Base-by-base conservation (phyloP, 176 grass and related monocot genomes). In the Aegilops tauschii region DNA sequence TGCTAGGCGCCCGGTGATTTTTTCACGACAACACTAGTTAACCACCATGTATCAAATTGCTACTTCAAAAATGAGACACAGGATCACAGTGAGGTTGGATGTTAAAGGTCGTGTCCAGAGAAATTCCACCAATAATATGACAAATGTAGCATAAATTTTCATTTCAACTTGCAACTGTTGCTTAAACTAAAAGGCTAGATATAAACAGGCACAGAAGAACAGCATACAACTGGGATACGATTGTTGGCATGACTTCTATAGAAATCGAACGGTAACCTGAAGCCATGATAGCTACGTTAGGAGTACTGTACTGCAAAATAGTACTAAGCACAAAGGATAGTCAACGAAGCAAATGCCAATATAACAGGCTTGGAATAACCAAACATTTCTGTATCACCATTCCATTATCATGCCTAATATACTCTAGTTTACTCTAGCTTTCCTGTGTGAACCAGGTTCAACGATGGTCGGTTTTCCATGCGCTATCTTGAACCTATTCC, bases 401-500 rank as follows among this genome's bases (percentile, higher is more conserved):
- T 21, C 6, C 52, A 29, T 59, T 12, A 47, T 74, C 75, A 36
- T 61, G 12, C 25, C 54, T 37, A 61, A 37, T 20, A 59, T 58
- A 79, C 20, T 5, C 20, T 6, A n/a, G 18, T 59, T 58, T 21
- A 58, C 17, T 17, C 49, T 54, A 54, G 50, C 16, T 75, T 23
- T 75, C 72, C 52, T 76, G 44, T 29, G 13, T 18, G 42, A 27
- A 76, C 72, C 7, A 29, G 37, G 21, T 73, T 45, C 11, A 0
- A 47, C 27, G 40, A 8, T 74, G 23, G 71, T 47, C 31, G 6
- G 30, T 61, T 61, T 6, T 8, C 6, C 31, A 13, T 78, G 32
- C 16, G 49, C 12, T 47, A 40, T 86, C 54, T 80, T 86, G 54
- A 80, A 25, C 77, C 28, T 61, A 10, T 81, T 81, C 12, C 31